Conservation (phyloP, 2,329 filamentous ascomycete species). For the Colletotrichum euphorbiae region DNA sequence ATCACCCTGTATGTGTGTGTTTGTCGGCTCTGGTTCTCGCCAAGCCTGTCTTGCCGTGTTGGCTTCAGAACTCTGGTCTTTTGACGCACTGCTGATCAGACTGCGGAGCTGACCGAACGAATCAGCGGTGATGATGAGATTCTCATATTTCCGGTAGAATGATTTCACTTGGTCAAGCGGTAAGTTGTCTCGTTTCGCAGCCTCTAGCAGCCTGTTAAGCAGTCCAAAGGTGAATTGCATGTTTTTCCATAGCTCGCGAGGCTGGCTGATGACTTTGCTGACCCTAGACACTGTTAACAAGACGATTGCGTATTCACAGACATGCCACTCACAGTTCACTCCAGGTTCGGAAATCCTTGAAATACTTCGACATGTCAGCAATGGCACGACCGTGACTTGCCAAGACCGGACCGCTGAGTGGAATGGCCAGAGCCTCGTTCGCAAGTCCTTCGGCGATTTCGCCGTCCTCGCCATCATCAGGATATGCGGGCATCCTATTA, state of each 20-base stretch:
- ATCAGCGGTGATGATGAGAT: neutral
- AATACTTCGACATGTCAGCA: slow-evolving; percentile 23
- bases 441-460: neutral
- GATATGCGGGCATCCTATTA: slow-evolving; percentile 16
- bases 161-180: slow-evolving; percentile 17
- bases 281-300: slow-evolving; percentile 15
- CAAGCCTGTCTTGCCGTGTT: slow-evolving; percentile 25
- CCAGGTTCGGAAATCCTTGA: slow-evolving; percentile 16
- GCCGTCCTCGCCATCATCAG: neutral
- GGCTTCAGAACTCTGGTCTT: slow-evolving; percentile 25
- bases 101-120: neutral
- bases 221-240: slow-evolving; percentile 25
- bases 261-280: neutral
- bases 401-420: slow-evolving; percentile 1
- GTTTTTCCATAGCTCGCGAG: neutral
- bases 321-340: slow-evolving; percentile 6
- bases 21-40: slow-evolving; percentile 13
- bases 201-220: slow-evolving; percentile 30
- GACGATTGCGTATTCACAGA: neutral
- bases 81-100: slow-evolving; percentile 15
- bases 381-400: slow-evolving; percentile 31
- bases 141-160: slow-evolving; percentile 13
- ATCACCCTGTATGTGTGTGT: neutral
- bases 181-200: neutral
- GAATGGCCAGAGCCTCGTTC: neutral